Evolutionary conservation across 2,329 filamentous ascomycete genomes (phyloP).

Genomic region (Penicillium occitanis): DNA sequence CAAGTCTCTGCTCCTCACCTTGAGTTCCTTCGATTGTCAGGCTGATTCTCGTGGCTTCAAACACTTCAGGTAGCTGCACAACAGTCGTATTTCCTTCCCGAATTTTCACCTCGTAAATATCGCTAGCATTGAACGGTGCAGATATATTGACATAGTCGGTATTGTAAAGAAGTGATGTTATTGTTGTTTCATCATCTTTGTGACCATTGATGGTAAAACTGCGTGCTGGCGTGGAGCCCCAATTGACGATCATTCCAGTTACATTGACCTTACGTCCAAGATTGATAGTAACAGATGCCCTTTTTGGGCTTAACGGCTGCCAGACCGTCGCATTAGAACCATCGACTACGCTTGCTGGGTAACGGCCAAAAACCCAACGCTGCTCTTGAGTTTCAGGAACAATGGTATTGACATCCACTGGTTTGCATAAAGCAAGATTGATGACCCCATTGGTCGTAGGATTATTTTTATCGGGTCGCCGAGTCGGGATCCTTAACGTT

Average conservation of each 20-base stretch:
- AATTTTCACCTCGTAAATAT: conserved; percentile 12
- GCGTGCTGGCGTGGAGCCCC: conserved; percentile 17
- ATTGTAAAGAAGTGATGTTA: conserved; percentile 4
- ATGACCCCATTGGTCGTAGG: not conserved
- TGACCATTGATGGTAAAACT: conserved; percentile 13
- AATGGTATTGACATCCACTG: not conserved
- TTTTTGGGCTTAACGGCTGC: conserved; percentile 13
- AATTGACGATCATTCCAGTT: conserved; percentile 15
- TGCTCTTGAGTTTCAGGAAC: not conserved
- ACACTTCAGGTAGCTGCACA: not conserved
- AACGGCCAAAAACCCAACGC: conserved; percentile 19
- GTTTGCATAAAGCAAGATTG: conserved; percentile 18
- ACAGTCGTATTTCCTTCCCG: conserved; percentile 16
- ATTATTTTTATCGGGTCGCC: conserved; percentile 10
- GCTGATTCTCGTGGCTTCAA: not conserved
- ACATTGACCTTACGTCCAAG: not conserved
- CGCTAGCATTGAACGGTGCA: conserved; percentile 13
- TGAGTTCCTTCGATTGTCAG: conserved; percentile 20
- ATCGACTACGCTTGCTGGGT: conserved; percentile 18
- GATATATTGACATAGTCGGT: conserved; percentile 15
- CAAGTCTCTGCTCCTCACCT: conserved; percentile 16
- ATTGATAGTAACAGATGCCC: conserved; percentile 13
- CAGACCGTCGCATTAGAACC: conserved; percentile 21
- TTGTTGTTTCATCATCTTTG: not conserved
- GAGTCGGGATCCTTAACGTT: not conserved